Conservation (phyloP, 2,329 filamentous ascomycete species). For the Cladosporium cucumerinum region DNA sequence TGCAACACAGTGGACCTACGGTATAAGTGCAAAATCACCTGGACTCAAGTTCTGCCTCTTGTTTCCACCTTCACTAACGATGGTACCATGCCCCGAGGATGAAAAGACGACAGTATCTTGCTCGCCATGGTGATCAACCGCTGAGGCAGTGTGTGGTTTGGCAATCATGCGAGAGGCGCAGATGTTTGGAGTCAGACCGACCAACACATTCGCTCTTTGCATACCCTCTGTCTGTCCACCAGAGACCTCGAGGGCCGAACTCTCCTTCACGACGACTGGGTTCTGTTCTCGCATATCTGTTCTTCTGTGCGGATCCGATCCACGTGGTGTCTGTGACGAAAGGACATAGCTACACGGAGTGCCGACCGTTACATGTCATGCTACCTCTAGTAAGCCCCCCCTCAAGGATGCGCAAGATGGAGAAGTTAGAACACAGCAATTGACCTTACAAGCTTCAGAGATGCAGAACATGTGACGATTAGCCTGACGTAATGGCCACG, state of each 20-base stretch:
- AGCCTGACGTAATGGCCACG: constrained; percentile 2
- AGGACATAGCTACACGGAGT: not conserved
- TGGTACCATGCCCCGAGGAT: constrained; percentile 57
- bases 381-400: not conserved
- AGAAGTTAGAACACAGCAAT: not conserved
- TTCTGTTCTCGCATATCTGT: constrained; percentile 25
- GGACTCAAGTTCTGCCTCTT: constrained; percentile 56
- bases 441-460: not conserved
- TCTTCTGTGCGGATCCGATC: not conserved
- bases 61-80: constrained; percentile 57
- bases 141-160: constrained; percentile 58
- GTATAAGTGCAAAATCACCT: constrained; percentile 69
- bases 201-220: constrained; percentile 56
- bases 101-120: constrained; percentile 68
- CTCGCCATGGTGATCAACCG: constrained; percentile 67
- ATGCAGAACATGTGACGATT: not conserved
- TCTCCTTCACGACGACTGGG: constrained; percentile 54
- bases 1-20: constrained; percentile 29
- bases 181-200: constrained; percentile 61
- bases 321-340: not conserved
- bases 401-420: not conserved
- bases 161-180: constrained; percentile 65
- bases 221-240: constrained; percentile 50
- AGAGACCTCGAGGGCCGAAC: constrained; percentile 43
- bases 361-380: not conserved